Conservation (phyloP, 257 asterid species). For the Solanum phureja region DNA sequence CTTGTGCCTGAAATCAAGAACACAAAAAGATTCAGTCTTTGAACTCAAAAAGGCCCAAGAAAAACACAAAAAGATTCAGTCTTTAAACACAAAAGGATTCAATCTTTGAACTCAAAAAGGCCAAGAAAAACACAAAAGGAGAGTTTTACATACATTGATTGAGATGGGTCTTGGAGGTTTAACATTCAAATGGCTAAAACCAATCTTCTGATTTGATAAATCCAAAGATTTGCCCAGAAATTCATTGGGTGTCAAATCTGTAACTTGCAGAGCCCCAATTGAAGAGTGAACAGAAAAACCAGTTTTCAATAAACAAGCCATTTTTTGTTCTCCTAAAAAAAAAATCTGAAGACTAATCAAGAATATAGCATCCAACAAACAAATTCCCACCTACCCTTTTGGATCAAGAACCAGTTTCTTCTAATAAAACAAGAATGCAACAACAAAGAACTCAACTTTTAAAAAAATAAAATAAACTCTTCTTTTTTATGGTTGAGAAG, state of each 20-base stretch:
- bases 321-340: slow-evolving; percentile 4
- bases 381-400: slow-evolving; percentile 7
- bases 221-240: slow-evolving; percentile 40
- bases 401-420: slow-evolving; percentile 20
- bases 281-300: slow-evolving; percentile 45
- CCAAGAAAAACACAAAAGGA: neutral
- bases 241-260: slow-evolving; percentile 29
- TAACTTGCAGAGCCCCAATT: slow-evolving; percentile 30
- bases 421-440: neutral
- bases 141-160: slow-evolving; percentile 34
- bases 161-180: slow-evolving; percentile 31
- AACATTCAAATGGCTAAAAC: slow-evolving; percentile 11
- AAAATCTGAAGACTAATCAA: neutral
- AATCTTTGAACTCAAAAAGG: neutral
- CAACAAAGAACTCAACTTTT: neutral
- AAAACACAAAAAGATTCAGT: neutral
- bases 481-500: slow-evolving; percentile 8
- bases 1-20: slow-evolving; percentile 44
- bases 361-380: slow-evolving; percentile 13
- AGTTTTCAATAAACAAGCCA: slow-evolving; percentile 54
- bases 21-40: neutral
- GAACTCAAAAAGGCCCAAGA: neutral
- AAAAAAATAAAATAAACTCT: neutral
- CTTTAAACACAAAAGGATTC: neutral
- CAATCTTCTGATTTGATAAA: slow-evolving; percentile 26